A percentile compares a stretch with the other conserved stretches of the same genome.
Evolutionary conservation across 2,329 filamentous ascomycete species (phyloP).

Genomic region (Claviceps capensis): DNA sequence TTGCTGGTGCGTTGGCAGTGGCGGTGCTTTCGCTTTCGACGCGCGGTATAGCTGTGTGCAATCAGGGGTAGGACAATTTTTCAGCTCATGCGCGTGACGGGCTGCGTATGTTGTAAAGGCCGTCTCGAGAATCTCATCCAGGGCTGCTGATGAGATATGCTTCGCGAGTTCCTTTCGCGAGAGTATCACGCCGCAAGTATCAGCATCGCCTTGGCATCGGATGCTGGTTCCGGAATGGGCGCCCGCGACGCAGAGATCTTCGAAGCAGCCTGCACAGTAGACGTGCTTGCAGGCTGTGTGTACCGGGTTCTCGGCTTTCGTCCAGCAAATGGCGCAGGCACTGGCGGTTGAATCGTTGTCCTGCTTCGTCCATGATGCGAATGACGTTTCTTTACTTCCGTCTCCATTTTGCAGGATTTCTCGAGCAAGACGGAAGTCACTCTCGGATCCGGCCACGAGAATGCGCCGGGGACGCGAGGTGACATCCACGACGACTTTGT

Average conservation of each 20-base stretch:
- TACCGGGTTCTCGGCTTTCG: conserved; percentile 20
- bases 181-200: conserved; percentile 13
- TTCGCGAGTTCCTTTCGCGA: conserved; percentile 13
- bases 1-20: background rate
- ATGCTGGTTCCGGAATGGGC: conserved; percentile 5
- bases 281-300: conserved; percentile 23
- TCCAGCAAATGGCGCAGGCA: conserved; percentile 24
- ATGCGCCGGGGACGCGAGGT: conserved; percentile 16
- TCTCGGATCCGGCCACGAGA: conserved; percentile 15
- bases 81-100: conserved; percentile 17
- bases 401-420: conserved; percentile 1
- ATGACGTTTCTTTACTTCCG: background rate
- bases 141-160: conserved; percentile 15
- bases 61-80: conserved; percentile 29
- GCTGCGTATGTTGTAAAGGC: conserved; percentile 23
- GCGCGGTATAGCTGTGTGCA: conserved; percentile 28
- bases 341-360: background rate
- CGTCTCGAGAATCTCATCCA: conserved; percentile 24
- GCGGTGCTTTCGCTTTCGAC: background rate
- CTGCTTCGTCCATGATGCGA: background rate
- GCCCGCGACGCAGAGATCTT: conserved; percentile 14
- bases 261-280: conserved; percentile 30
- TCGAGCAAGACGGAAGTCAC: conserved; percentile 1
- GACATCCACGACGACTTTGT: conserved; percentile 19
- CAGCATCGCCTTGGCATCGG: conserved; percentile 14